These are phyloP conservation scores for Dacryopinax primogenitus DNA, from an alignment of 768 basidiomycete genomes.

Conservation along the genomic window DNA sequence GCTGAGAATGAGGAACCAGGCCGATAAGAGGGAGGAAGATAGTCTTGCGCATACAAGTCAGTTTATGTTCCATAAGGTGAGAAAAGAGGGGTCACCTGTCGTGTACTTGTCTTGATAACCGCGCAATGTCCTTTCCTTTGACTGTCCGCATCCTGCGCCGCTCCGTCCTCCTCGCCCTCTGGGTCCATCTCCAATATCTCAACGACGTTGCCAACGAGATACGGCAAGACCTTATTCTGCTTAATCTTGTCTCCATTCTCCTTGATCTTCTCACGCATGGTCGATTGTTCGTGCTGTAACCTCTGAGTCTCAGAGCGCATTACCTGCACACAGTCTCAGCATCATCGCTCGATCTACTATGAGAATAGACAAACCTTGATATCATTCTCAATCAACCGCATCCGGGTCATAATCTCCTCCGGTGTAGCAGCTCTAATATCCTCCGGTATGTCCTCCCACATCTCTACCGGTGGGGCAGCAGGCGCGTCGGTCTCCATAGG, in stretches of 20 bases:
- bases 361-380: slow-evolving; percentile 53
- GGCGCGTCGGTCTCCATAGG: slow-evolving; percentile 17
- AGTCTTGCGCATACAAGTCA: slow-evolving; percentile 35
- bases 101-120: slow-evolving; percentile 96
- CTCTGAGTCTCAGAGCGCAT: slow-evolving; percentile 92
- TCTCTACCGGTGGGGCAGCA: slow-evolving; percentile 36
- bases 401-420: slow-evolving; percentile 81
- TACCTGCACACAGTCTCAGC: slow-evolving; percentile 41
- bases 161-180: slow-evolving; percentile 86
- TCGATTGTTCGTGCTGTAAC: slow-evolving; percentile 82
- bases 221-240: slow-evolving; percentile 97
- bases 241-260: slow-evolving; percentile 98
- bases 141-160: slow-evolving; percentile 89
- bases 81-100: slow-evolving; percentile 43
- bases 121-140: slow-evolving; percentile 96
- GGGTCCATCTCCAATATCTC: slow-evolving; percentile 96
- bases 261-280: slow-evolving; percentile 97
- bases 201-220: slow-evolving; percentile 94
- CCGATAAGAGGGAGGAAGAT: slow-evolving; percentile 97
- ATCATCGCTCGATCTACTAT: background rate
- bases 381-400: slow-evolving; percentile 91
- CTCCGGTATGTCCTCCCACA: slow-evolving; percentile 83
- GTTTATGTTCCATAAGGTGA: background rate
- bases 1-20: slow-evolving; percentile 82
- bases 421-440: slow-evolving; percentile 65